A percentile compares a stretch with the other conserved stretches of the same genome.
Conservation (phyloP, 129 eudicot genomes). For the Centella asiatica region DNA sequence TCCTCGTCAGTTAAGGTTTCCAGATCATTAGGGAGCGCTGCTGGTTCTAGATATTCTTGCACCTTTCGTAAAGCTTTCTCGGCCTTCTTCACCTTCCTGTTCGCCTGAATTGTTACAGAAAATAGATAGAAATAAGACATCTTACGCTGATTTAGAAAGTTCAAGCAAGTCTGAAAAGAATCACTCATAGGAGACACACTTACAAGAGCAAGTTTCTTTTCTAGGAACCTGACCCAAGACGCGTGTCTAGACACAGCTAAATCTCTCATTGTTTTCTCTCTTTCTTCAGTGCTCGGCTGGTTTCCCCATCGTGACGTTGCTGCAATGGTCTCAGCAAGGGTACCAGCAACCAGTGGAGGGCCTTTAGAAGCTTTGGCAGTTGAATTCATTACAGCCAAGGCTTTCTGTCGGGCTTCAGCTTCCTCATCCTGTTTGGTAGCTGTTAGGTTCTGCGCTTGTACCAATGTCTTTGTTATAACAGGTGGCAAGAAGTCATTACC, state of each 20-base stretch:
- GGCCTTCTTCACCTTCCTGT: constrained; percentile 55
- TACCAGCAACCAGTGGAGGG: constrained; percentile 76
- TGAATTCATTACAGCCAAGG: constrained; percentile 32
- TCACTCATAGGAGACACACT: constrained; percentile 18
- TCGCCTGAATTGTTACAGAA: constrained; percentile 42
- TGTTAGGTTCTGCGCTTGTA: constrained; percentile 42
- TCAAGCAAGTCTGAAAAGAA: neutral
- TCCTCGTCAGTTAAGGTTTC: constrained; percentile 84
- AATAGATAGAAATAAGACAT: neutral
- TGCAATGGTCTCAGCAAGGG: constrained; percentile 76
- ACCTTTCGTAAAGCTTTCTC: constrained; percentile 68
- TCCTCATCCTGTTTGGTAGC: constrained; percentile 59
- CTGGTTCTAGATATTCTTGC: constrained; percentile 50
- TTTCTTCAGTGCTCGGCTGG: constrained; percentile 35
- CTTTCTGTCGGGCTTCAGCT: constrained; percentile 65
- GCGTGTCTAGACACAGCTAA: constrained; percentile 63
- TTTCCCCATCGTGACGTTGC: constrained; percentile 91
- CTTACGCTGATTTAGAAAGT: neutral
- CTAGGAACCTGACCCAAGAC: constrained; percentile 59
- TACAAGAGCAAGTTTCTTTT: constrained; percentile 67
- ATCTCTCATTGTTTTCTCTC: constrained; percentile 68
- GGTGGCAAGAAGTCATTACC: constrained; percentile 93
- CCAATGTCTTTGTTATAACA: constrained; percentile 44
- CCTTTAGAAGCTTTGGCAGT: constrained; percentile 26
- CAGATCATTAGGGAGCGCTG: constrained; percentile 67